Evolutionary conservation across 345 rosid species (phyloP).

Genomic region (Eucalyptus viminalis): DNA sequence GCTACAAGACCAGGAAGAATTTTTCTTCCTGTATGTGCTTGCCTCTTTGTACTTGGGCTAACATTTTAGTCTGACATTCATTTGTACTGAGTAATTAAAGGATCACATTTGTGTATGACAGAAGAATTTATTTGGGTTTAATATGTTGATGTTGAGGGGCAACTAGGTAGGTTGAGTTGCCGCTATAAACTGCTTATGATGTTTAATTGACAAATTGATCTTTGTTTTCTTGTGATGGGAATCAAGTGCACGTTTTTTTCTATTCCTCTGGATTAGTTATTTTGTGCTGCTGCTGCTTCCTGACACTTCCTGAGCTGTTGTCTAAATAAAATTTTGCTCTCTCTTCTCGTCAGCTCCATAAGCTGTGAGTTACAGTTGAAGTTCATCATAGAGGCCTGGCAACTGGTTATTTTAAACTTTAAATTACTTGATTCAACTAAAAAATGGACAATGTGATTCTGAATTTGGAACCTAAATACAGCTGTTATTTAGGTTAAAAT

Average conservation of each 20-base stretch:
- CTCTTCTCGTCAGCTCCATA: constrained; percentile 49
- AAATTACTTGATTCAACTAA: not conserved
- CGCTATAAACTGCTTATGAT: not conserved
- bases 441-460: not conserved
- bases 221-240: not conserved
- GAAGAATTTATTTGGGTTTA: not conserved
- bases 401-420: constrained; percentile 47
- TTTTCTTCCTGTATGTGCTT: not conserved
- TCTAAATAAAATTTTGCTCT: not conserved
- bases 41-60: not conserved
- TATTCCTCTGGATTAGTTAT: not conserved
- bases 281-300: not conserved
- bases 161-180: not conserved
- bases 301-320: not conserved
- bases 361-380: constrained; percentile 92
- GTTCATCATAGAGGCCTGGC: constrained; percentile 92
- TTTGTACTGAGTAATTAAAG: not conserved
- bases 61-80: not conserved
- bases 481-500: not conserved
- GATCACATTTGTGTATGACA: not conserved
- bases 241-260: not conserved
- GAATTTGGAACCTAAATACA: not conserved
- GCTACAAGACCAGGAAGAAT: not conserved
- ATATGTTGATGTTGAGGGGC: not conserved
- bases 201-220: not conserved